phyloP scores from a whole-genome alignment of 805 yeast genomes.

The Metschnikowia picachoensis region DNA sequence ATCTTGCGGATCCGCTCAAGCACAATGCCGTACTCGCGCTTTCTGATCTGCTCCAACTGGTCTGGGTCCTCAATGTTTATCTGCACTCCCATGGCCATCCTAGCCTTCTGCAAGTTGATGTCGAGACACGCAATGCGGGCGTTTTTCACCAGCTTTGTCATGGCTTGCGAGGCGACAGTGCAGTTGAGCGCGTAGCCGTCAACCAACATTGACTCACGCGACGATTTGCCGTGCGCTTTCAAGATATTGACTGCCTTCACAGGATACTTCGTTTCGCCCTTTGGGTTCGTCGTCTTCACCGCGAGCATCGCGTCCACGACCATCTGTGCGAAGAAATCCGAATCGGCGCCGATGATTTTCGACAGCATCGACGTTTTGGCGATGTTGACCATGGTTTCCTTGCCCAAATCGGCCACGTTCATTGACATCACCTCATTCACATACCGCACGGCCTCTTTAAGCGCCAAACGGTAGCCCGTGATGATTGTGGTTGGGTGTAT shows the following conservation, averaged over 20 bases:
- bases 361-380: constrained; percentile 98
- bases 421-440: constrained; percentile 80
- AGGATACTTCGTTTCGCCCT: constrained; percentile 90
- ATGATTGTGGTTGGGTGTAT: constrained; percentile 98
- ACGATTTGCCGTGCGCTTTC: constrained; percentile 95
- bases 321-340: constrained; percentile 82
- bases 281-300: constrained; percentile 82
- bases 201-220: constrained; percentile 79
- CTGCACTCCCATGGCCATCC: constrained; percentile 98
- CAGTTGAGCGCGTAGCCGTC: constrained; percentile 96
- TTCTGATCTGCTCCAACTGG: constrained; percentile 87
- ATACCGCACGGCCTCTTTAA: constrained; percentile 84
- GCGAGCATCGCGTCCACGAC: constrained; percentile 96
- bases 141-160: constrained; percentile 65
- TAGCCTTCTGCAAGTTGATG: constrained; percentile 89
- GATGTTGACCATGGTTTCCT: constrained; percentile 80
- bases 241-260: constrained; percentile 94
- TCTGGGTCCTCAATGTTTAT: constrained; percentile 97
- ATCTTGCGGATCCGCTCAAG: constrained; percentile 80
- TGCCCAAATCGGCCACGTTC: constrained; percentile 74
- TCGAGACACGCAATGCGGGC: constrained; percentile 88
- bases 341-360: constrained; percentile 91
- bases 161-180: constrained; percentile 96
- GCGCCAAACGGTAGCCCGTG: constrained; percentile 91
- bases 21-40: constrained; percentile 82